A percentile compares a stretch with the other conserved stretches of the same genome.
phyloP scores from a whole-genome alignment of 352 stramenopile species.

The Phytophthora ohioensis region DNA sequence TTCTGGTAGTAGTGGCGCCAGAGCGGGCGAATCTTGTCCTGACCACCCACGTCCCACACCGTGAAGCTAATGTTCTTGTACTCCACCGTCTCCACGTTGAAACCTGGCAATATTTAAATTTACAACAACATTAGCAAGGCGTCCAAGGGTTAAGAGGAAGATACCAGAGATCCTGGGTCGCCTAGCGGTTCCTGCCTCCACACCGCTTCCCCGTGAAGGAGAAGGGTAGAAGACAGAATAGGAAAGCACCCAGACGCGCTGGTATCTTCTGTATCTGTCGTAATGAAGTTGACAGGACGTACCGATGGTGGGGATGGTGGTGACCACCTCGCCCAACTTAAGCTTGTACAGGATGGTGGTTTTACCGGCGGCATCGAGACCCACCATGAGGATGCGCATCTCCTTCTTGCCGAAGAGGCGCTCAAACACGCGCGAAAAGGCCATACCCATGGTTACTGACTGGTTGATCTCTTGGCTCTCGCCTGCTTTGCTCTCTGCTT shows the following conservation, averaged over 20 bases:
- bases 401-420: conserved; percentile 99
- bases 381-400: conserved; percentile 99
- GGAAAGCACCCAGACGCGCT: neutral
- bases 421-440: conserved; percentile 98
- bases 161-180: conserved; percentile 17
- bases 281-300: conserved; percentile 26
- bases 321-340: conserved; percentile 95
- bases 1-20: conserved; percentile 99
- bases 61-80: conserved; percentile 99
- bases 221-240: neutral
- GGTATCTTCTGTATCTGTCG: neutral
- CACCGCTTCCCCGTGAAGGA: neutral
- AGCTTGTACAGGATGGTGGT: conserved; percentile 99
- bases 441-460: conserved; percentile 95
- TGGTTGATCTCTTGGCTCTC: conserved; percentile 18
- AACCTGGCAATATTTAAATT: conserved; percentile 61
- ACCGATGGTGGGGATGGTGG: conserved; percentile 98
- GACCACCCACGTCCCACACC: conserved; percentile 99
- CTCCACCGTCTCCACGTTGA: conserved; percentile 99
- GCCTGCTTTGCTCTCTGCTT: conserved; percentile 29
- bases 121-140: conserved; percentile 8
- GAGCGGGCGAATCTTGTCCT: conserved; percentile 98
- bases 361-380: conserved; percentile 99
- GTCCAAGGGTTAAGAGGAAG: neutral
- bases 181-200: conserved; percentile 33